A percentile compares a stretch with the other conserved stretches of the same genome.
These are phyloP conservation scores for Phytophthora podocarpi DNA, from an alignment of 352 stramenopile species.

Conservation along the genomic window DNA sequence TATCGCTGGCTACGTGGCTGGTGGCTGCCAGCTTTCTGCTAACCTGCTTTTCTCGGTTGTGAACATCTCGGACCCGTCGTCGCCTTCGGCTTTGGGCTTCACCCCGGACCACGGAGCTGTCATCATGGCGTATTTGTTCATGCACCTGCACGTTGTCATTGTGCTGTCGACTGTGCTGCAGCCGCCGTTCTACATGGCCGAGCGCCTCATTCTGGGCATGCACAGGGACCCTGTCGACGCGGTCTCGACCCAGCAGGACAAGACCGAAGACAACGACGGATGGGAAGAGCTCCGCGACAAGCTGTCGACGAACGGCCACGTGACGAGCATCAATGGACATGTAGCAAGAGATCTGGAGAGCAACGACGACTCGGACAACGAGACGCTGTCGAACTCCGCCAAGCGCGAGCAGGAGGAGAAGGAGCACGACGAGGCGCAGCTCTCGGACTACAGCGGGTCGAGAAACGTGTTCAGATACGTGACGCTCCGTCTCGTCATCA, in stretches of 20 bases:
- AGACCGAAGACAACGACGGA: constrained; percentile 22
- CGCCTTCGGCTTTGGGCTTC: constrained; percentile 23
- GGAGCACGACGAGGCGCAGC: constrained; percentile 35
- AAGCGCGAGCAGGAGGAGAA: constrained; percentile 33
- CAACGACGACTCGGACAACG: constrained; percentile 29
- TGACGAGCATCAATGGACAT: constrained; percentile 10
- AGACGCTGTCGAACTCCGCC: constrained; percentile 28
- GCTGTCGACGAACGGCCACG: constrained; percentile 23
- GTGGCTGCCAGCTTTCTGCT: constrained; percentile 33
- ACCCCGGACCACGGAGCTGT: constrained; percentile 20
- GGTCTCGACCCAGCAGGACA: constrained; percentile 14
- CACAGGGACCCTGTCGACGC: constrained; percentile 12
- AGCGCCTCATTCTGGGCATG: constrained; percentile 33
- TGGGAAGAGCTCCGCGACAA: constrained; percentile 38
- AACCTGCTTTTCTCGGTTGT: constrained; percentile 34
- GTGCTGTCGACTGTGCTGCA: constrained; percentile 32
- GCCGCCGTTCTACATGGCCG: constrained; percentile 36
- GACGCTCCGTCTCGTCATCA: constrained; percentile 38
- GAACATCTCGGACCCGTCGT: constrained; percentile 27
- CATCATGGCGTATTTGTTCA: constrained; percentile 35
- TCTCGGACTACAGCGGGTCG: constrained; percentile 35
- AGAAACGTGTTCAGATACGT: constrained; percentile 39
- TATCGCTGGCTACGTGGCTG: constrained; percentile 15
- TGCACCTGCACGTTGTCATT: constrained; percentile 33
- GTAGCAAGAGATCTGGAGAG: constrained; percentile 21